A percentile compares a stretch with the other conserved stretches of the same genome.
phyloP scores from a whole-genome alignment of 2,329 filamentous ascomycete species.

The Aureobasidium subglaciale region DNA sequence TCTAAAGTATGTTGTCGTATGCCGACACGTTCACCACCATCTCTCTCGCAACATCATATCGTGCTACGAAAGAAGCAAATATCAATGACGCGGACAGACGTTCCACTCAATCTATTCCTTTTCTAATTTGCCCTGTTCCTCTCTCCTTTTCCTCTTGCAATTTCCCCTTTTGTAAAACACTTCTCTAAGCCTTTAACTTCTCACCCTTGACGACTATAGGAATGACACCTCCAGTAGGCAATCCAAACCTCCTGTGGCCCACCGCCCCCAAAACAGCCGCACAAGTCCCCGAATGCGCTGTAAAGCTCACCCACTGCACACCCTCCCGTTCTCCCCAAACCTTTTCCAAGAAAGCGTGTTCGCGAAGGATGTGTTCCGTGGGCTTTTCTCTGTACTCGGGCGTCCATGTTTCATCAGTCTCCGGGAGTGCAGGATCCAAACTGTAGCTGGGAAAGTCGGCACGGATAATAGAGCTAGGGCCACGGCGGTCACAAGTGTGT shows the following conservation, averaged over 20 bases:
- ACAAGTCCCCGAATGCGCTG: conserved; percentile 54
- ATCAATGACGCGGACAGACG: not conserved
- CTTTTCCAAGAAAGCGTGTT: conserved; percentile 41
- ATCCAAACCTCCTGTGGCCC: conserved; percentile 40
- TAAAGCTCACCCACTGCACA: conserved; percentile 49
- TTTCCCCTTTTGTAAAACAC: too few relatives aligned
- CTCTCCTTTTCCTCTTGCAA: too few relatives aligned
- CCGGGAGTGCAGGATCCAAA: conserved; percentile 56
- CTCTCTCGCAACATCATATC: too few relatives aligned
- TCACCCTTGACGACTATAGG: conserved; percentile 43
- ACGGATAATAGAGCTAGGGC: conserved; percentile 47
- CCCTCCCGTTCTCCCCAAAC: conserved; percentile 45
- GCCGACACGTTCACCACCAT: too few relatives aligned
- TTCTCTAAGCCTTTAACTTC: too few relatives aligned
- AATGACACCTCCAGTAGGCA: conserved; percentile 46
- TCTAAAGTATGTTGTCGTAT: too few relatives aligned
- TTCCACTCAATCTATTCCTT: too few relatives aligned
- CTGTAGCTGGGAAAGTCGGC: conserved; percentile 45
- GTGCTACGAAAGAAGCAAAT: too few relatives aligned
- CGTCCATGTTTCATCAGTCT: conserved; percentile 46
- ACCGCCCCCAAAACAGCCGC: conserved; percentile 42
- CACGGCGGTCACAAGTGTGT: conserved; percentile 62
- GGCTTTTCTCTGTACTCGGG: conserved; percentile 43
- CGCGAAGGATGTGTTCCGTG: conserved; percentile 35
- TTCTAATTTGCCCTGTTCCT: too few relatives aligned